Percentiles rank a stretch among this genome's conserved stretches.
Evolutionary conservation across 768 basidiomycete species (phyloP).

Genomic region (Lactarius hengduanensis): DNA sequence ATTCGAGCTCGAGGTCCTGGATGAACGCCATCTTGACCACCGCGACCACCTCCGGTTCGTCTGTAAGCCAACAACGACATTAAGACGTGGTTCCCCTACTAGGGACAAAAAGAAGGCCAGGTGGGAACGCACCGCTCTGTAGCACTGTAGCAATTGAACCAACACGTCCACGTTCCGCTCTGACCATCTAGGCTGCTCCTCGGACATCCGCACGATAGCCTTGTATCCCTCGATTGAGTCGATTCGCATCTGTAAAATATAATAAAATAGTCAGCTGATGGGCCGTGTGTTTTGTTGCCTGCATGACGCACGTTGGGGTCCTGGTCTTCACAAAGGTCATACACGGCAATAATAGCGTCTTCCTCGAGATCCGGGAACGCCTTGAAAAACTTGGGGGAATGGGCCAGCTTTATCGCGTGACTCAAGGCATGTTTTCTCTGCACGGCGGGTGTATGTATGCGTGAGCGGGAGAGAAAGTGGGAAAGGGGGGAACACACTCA

Average conservation of each 20-base stretch:
- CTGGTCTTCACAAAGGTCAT: too few species aligned
- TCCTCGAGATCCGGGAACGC: too few species aligned
- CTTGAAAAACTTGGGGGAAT: too few species aligned
- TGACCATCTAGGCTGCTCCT: constrained; percentile 54
- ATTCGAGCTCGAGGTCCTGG: constrained; percentile 64
- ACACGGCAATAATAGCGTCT: too few species aligned
- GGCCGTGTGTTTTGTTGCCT: neutral
- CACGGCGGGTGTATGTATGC: too few species aligned
- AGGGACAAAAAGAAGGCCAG: neutral
- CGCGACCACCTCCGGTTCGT: constrained; percentile 62
- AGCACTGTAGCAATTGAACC: constrained; percentile 52
- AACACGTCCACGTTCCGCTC: constrained; percentile 74
- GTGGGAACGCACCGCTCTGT: constrained; percentile 57
- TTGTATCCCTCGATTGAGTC: constrained; percentile 50
- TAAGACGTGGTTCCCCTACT: neutral
- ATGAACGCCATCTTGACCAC: constrained; percentile 59
- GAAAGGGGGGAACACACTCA: too few species aligned
- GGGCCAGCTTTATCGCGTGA: too few species aligned
- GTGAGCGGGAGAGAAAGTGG: too few species aligned
- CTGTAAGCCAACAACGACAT: constrained; percentile 29
- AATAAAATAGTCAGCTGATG: neutral
- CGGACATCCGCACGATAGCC: constrained; percentile 53
- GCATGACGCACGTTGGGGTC: too few species aligned
- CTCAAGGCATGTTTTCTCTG: too few species aligned
- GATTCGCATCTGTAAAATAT: constrained; percentile 54